Conservation (phyloP, 1,284 basidiomycete genomes). For the Leccinum angustisporum region DNA sequence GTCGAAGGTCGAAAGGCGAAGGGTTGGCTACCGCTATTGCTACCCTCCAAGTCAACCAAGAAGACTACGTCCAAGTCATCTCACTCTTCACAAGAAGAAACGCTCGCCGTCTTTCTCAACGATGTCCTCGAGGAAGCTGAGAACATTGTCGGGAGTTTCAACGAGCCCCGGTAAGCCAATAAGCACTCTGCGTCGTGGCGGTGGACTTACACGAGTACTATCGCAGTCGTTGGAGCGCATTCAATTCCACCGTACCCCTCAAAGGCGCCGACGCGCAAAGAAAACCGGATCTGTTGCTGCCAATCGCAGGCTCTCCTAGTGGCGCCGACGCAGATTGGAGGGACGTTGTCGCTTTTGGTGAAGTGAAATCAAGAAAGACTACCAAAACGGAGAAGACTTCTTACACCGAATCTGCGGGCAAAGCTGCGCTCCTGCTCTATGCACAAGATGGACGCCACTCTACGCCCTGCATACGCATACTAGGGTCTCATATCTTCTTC, state of each 20-base stretch:
- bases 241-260: neutral
- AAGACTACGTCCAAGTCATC: neutral
- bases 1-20: neutral
- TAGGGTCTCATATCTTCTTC: neutral
- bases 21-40: neutral
- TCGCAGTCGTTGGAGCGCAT: neutral
- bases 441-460: neutral
- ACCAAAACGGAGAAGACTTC: neutral
- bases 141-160: neutral
- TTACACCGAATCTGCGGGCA: neutral
- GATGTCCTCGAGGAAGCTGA: neutral
- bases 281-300: neutral
- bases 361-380: neutral
- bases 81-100: neutral
- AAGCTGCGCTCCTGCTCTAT: neutral
- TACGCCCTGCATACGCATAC: neutral
- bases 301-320: neutral
- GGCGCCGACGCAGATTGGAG: neutral
- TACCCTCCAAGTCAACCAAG: neutral
- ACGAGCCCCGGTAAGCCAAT: neutral
- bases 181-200: neutral
- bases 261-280: neutral
- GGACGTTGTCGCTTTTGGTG: neutral
- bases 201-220: neutral
- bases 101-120: neutral